Percentiles rank a stretch among this genome's conserved stretches.
Conservation (phyloP, 2,329 filamentous ascomycete species). For the Ophiostoma piceae region DNA sequence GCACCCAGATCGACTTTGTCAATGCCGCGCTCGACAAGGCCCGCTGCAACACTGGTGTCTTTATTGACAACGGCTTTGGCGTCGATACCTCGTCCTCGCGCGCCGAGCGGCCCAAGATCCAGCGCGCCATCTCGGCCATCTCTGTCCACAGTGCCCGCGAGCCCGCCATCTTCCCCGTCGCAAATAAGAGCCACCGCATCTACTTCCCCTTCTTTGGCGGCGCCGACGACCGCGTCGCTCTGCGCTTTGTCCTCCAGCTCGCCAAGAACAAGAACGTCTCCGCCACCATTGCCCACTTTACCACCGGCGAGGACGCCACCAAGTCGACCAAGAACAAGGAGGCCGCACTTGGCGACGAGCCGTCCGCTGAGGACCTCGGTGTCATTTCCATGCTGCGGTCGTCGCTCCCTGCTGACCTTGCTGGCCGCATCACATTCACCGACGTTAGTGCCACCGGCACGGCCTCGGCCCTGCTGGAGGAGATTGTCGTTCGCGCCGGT, state of each 20-base stretch:
- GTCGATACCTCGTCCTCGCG: constrained; percentile 28
- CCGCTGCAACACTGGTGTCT: constrained; percentile 65
- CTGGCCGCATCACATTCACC: constrained; percentile 43
- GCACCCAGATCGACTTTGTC: constrained; percentile 69
- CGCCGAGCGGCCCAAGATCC: constrained; percentile 39
- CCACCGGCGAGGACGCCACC: constrained; percentile 21
- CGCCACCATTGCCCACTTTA: constrained; percentile 65
- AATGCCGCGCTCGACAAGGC: constrained; percentile 58
- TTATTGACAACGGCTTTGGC: constrained; percentile 63
- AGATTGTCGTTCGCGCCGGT: constrained; percentile 50
- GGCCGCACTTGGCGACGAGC: constrained; percentile 29
- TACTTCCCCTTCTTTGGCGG: constrained; percentile 86
- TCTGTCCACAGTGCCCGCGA: constrained; percentile 59
- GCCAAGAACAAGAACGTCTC: constrained; percentile 74
- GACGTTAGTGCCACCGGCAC: constrained; percentile 40
- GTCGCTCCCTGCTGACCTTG: constrained; percentile 34
- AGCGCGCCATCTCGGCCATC: constrained; percentile 48
- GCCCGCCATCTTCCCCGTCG: constrained; percentile 51
- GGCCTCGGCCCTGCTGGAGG: constrained; percentile 37
- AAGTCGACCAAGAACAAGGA: constrained; percentile 22
- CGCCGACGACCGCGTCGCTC: constrained; percentile 70
- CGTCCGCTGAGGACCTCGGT: constrained; percentile 35
- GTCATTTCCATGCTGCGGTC: constrained; percentile 36
- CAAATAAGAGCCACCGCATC: constrained; percentile 71
- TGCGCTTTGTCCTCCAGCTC: constrained; percentile 78